These are phyloP conservation scores for Bruguiera gymnorhiza DNA, from an alignment of 345 rosid genomes.

Conservation along the genomic window DNA sequence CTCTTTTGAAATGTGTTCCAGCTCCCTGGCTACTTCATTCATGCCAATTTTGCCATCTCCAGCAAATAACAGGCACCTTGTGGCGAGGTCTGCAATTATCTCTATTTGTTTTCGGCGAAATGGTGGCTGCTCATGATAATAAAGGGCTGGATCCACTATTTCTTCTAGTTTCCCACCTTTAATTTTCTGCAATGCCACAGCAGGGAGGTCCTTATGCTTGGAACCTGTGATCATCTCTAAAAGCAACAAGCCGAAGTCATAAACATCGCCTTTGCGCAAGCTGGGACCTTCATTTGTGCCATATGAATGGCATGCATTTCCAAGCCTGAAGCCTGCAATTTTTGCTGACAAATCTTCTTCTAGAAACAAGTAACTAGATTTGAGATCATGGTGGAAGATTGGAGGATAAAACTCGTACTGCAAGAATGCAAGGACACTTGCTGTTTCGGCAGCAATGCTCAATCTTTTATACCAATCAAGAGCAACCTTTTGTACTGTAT, in stretches of 20 bases:
- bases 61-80: conserved; percentile 68
- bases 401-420: conserved; percentile 67
- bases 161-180: conserved; percentile 66
- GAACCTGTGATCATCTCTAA: conserved; percentile 70
- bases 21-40: conserved; percentile 69
- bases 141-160: conserved; percentile 61
- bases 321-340: conserved; percentile 53
- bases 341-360: conserved; percentile 56
- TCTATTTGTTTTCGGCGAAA: conserved; percentile 59
- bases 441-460: conserved; percentile 60
- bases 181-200: conserved; percentile 46
- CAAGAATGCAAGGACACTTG: conserved; percentile 55
- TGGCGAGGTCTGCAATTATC: conserved; percentile 67
- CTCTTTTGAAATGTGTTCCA: conserved; percentile 49
- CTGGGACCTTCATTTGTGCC: conserved; percentile 17
- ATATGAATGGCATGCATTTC: conserved; percentile 22
- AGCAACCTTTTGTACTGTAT: conserved; percentile 28
- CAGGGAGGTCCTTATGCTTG: conserved; percentile 37
- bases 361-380: conserved; percentile 50
- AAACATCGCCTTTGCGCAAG: conserved; percentile 39
- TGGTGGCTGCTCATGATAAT: conserved; percentile 56
- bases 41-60: conserved; percentile 74
- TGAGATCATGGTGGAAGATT: conserved; percentile 54
- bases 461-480: conserved; percentile 75
- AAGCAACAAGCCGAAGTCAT: conserved; percentile 60